Conservation (phyloP, 306 rosid species). For the Comarum palustre region DNA sequence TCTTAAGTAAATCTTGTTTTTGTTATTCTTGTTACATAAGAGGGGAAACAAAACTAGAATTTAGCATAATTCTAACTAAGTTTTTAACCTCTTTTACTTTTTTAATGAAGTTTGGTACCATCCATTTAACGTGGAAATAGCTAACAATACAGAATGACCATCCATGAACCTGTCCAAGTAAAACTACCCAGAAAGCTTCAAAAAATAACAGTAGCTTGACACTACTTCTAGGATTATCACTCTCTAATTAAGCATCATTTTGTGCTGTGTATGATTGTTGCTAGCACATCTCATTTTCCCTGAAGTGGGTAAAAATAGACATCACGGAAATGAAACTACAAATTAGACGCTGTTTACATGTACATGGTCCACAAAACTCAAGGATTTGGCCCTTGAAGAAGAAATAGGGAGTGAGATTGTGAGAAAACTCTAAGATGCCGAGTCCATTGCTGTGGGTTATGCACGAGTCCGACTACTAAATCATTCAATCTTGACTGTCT, state of each 20-base stretch:
- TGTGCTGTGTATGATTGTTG: not conserved
- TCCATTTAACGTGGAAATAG: too few species aligned
- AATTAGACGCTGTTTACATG: not conserved
- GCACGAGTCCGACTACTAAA: slow-evolving; percentile 22
- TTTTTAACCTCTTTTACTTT: not conserved
- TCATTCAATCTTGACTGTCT: slow-evolving; percentile 35
- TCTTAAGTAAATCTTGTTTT: not conserved
- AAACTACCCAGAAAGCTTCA: too few species aligned
- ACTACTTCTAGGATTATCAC: too few species aligned
- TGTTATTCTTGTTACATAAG: not conserved
- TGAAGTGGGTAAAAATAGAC: not conserved
- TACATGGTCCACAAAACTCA: slow-evolving; percentile 32
- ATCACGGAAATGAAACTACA: not conserved
- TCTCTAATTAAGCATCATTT: not conserved
- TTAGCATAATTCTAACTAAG: not conserved
- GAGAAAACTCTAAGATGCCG: slow-evolving; percentile 27
- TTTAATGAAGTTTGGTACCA: too few species aligned
- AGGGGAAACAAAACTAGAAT: not conserved
- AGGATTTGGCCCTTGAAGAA: slow-evolving; percentile 8
- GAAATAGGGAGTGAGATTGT: slow-evolving; percentile 27
- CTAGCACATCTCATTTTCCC: not conserved
- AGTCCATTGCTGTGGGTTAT: slow-evolving; percentile 32
- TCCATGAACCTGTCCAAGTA: too few species aligned
- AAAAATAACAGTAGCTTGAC: too few species aligned
- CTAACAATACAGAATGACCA: too few species aligned